Evolutionary conservation across 2,329 filamentous ascomycete genomes (phyloP).

Genomic region (Neospermospora avenae): DNA sequence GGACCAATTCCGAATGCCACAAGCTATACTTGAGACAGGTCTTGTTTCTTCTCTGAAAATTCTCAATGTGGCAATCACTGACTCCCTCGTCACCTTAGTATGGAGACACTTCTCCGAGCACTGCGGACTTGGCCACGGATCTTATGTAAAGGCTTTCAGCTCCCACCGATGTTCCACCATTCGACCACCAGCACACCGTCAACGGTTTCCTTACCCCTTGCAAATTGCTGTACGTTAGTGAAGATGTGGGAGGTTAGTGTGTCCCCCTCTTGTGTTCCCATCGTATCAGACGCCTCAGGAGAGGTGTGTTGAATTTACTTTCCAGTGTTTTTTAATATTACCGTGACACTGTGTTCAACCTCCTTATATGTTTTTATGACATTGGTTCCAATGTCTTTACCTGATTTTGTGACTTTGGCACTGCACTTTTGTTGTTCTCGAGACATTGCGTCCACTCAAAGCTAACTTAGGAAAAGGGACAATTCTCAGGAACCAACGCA

Average conservation of each 20-base stretch:
- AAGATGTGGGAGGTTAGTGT: slow-evolving; percentile 37
- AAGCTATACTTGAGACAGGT: too few species aligned
- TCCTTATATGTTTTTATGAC: too few species aligned
- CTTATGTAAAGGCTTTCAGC: slow-evolving; percentile 38
- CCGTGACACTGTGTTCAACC: too few species aligned
- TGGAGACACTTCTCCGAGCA: slow-evolving; percentile 36
- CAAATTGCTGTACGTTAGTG: slow-evolving; percentile 37
- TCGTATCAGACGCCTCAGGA: background rate
- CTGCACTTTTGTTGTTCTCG: too few species aligned
- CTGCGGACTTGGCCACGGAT: slow-evolving; percentile 40
- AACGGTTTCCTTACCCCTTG: slow-evolving; percentile 30
- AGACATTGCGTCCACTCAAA: background rate
- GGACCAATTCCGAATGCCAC: too few species aligned
- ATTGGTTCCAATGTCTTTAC: background rate
- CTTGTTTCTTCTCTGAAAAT: too few species aligned
- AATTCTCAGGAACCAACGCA: slow-evolving; percentile 31
- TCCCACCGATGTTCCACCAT: slow-evolving; percentile 38
- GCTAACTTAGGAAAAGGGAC: slow-evolving; percentile 13
- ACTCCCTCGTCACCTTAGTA: too few species aligned
- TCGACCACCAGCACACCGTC: slow-evolving; percentile 1
- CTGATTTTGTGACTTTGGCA: too few species aligned
- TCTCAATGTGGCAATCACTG: too few species aligned
- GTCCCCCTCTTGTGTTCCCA: background rate
- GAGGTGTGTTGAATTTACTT: background rate
- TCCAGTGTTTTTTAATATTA: too few species aligned